Conservation (phyloP, 495 filamentous ascomycete species). For the Tuber umbilicatum region DNA sequence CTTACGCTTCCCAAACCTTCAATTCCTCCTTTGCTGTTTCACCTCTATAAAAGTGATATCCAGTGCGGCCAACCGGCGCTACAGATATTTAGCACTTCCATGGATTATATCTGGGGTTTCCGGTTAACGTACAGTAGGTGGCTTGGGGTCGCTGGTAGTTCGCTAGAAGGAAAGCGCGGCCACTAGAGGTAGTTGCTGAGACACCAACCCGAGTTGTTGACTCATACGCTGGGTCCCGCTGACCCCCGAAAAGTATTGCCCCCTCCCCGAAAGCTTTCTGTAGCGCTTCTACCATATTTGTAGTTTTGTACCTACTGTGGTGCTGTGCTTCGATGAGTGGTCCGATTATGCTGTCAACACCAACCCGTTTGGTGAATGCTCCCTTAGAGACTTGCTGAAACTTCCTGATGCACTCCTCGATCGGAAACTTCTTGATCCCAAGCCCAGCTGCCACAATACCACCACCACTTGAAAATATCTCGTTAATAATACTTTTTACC, state of each 20-base stretch:
- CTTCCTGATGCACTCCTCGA: constrained; percentile 26
- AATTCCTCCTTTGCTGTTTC: constrained; percentile 46
- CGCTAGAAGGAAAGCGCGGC: constrained; percentile 42
- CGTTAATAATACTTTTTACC: background rate
- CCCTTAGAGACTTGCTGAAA: constrained; percentile 29
- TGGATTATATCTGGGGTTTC: background rate
- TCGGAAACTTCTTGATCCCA: constrained; percentile 44
- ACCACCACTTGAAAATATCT: constrained; percentile 43
- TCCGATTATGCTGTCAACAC: constrained; percentile 24
- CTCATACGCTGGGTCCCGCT: constrained; percentile 15
- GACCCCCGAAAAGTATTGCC: constrained; percentile 43
- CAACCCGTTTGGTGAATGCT: constrained; percentile 34
- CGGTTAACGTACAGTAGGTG: constrained; percentile 19
- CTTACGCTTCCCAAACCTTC: constrained; percentile 50
- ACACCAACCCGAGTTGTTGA: constrained; percentile 43
- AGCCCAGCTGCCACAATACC: constrained; percentile 52
- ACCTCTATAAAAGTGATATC: constrained; percentile 44
- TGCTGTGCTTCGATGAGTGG: constrained; percentile 42
- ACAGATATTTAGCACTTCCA: constrained; percentile 19
- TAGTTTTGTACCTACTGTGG: constrained; percentile 45
- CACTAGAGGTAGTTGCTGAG: constrained; percentile 42
- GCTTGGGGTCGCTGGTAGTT: constrained; percentile 45
- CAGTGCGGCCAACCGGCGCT: background rate
- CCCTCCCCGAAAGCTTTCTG: constrained; percentile 38
- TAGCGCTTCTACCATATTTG: constrained; percentile 40